A percentile compares a stretch with the other conserved stretches of the same genome.
phyloP scores from a whole-genome alignment of 2,329 filamentous ascomycete genomes.

The Diplodia sapinea region DNA sequence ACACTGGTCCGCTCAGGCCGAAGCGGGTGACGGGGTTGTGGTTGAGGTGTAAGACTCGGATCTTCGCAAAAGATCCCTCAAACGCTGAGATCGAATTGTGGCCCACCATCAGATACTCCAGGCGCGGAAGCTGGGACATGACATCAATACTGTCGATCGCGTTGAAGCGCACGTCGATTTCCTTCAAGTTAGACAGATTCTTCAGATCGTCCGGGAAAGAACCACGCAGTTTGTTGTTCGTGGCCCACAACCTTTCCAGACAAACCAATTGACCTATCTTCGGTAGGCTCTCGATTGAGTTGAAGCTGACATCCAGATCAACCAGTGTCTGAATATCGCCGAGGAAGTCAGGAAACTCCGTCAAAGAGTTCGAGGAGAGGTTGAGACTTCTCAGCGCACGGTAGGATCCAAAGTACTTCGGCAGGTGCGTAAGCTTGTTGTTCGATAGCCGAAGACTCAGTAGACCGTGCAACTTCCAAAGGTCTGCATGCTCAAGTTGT shows the following conservation, averaged over 20 bases:
- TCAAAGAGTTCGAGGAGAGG: constrained; percentile 90
- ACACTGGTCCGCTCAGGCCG: constrained; percentile 76
- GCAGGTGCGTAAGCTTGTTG: constrained; percentile 81
- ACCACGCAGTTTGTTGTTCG: constrained; percentile 86
- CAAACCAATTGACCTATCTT: constrained; percentile 79
- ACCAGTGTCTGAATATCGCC: constrained; percentile 82
- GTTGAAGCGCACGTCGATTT: constrained; percentile 95
- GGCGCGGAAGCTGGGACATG: constrained; percentile 78
- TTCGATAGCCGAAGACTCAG: constrained; percentile 93
- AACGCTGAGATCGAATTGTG: constrained; percentile 94
- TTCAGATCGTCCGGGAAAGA: constrained; percentile 75
- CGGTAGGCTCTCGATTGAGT: constrained; percentile 79
- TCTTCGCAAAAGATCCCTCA: constrained; percentile 81
- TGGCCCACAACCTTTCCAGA: constrained; percentile 89
- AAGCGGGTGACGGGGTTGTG: constrained; percentile 96
- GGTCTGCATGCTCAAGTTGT: constrained; percentile 81
- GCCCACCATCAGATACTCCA: constrained; percentile 87
- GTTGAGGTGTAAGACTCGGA: constrained; percentile 86
- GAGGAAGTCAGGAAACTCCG: constrained; percentile 82
- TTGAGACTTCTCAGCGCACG: constrained; percentile 81
- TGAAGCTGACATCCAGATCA: constrained; percentile 96
- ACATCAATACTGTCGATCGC: constrained; percentile 85
- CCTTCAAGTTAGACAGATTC: constrained; percentile 77
- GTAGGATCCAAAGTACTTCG: constrained; percentile 82
- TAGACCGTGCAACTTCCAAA: constrained; percentile 75